Percentiles rank a stretch among this genome's conserved stretches.
Conservation (phyloP, 192 early-diverging fungal species). For the Gigaspora rosea region DNA sequence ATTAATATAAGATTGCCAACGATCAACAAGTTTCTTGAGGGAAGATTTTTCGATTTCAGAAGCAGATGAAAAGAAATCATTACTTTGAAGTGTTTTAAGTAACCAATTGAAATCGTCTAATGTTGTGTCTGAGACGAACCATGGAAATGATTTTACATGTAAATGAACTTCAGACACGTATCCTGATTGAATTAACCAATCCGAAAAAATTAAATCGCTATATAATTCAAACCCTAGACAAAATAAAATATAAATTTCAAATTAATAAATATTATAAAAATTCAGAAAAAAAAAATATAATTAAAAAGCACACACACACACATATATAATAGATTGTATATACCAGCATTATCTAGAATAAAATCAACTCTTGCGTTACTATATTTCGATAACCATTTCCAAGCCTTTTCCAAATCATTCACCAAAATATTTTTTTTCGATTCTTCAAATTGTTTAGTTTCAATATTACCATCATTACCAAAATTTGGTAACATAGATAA, state of each 20-base stretch:
- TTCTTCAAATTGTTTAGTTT: constrained; percentile 46
- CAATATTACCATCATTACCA: constrained; percentile 58
- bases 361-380: constrained; percentile 73
- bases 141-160: constrained; percentile 87
- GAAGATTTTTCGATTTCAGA: constrained; percentile 39
- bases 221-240: constrained; percentile 83
- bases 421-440: constrained; percentile 63
- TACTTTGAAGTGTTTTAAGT: constrained; percentile 37
- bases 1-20: constrained; percentile 70
- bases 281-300: background rate
- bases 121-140: constrained; percentile 96
- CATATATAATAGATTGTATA: no score
- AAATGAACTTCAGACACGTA: constrained; percentile 71
- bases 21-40: constrained; percentile 53
- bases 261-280: background rate
- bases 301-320: no score
- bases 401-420: constrained; percentile 70
- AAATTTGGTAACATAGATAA: constrained; percentile 77
- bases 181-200: constrained; percentile 74
- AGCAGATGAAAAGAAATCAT: constrained; percentile 43
- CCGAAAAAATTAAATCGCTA: constrained; percentile 84
- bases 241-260: background rate
- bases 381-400: constrained; percentile 52
- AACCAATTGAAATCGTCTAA: constrained; percentile 78
- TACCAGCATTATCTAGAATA: constrained; percentile 88